A percentile compares a stretch with the other conserved stretches of the same genome.
These are phyloP conservation scores for Mortierella antarctica DNA, from an alignment of 192 early-diverging fungal species.

Conservation along the genomic window DNA sequence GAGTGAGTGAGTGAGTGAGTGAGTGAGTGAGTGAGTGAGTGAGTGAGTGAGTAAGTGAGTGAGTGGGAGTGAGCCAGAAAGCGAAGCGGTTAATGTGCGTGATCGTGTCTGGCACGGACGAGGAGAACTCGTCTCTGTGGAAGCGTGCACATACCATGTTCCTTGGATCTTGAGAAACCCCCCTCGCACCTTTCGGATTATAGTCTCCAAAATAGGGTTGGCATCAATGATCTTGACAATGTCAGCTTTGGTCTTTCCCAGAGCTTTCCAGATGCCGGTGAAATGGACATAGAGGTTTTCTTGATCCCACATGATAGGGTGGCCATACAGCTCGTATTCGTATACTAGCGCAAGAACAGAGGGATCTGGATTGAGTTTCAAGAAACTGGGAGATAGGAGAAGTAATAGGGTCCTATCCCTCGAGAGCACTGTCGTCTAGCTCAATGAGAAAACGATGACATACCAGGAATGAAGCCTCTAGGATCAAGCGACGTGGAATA, in stretches of 20 bases:
- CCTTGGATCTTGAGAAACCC: slow-evolving; percentile 71
- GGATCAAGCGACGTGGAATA: slow-evolving; percentile 72
- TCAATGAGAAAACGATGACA: slow-evolving; percentile 2
- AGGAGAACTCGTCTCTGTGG: neutral
- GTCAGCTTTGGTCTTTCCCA: slow-evolving; percentile 68
- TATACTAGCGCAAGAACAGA: slow-evolving; percentile 53
- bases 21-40: too few relatives aligned
- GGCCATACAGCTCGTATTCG: slow-evolving; percentile 66
- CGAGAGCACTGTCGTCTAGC: neutral
- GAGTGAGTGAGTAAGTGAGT: neutral
- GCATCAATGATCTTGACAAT: slow-evolving; percentile 72
- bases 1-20: too few relatives aligned
- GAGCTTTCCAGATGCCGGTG: slow-evolving; percentile 70
- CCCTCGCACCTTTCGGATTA: slow-evolving; percentile 68
- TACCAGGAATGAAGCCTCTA: slow-evolving; percentile 70
- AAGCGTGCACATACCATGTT: slow-evolving; percentile 62
- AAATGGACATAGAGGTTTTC: slow-evolving; percentile 71
- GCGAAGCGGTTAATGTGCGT: neutral
- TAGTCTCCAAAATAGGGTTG: slow-evolving; percentile 61
- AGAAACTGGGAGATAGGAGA: neutral
- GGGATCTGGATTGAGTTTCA: neutral
- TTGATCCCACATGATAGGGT: slow-evolving; percentile 74
- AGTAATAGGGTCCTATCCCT: neutral
- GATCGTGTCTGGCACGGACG: too few relatives aligned
- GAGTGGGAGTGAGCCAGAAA: neutral